Percentiles rank a stretch among this genome's conserved stretches.
phyloP scores from a whole-genome alignment of 331 rosid genomes.

The Acacia concinna region DNA sequence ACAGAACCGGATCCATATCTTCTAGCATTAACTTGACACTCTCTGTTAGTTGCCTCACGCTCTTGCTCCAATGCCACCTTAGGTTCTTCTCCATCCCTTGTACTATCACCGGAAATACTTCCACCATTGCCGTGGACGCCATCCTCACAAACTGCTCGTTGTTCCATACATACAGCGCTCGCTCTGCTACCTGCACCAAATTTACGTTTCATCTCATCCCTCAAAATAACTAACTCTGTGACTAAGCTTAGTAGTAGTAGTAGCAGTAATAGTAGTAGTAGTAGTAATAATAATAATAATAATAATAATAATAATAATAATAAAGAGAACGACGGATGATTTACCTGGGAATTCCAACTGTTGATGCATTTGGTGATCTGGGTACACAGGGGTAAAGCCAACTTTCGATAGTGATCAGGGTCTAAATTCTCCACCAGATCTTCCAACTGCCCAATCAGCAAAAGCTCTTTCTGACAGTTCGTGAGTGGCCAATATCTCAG shows the following conservation, averaged over 20 bases:
- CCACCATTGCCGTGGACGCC: constrained; percentile 57
- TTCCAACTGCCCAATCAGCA: constrained; percentile 78
- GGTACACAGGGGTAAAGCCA: constrained; percentile 69
- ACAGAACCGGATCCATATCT: constrained; percentile 72
- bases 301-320: background rate
- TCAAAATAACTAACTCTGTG: background rate
- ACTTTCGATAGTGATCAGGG: constrained; percentile 64
- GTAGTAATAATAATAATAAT: background rate
- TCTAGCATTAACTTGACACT: constrained; percentile 66
- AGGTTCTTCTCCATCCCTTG: constrained; percentile 76
- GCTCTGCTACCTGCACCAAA: constrained; percentile 68
- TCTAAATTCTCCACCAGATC: constrained; percentile 76
- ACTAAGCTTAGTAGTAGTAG: background rate
- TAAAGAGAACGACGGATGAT: background rate
- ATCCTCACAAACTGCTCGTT: constrained; percentile 79
- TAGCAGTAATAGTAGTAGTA: background rate
- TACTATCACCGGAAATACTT: constrained; percentile 68
- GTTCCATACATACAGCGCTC: constrained; percentile 85
- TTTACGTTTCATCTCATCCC: background rate
- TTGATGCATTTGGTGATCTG: constrained; percentile 67
- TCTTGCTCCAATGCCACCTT: constrained; percentile 79
- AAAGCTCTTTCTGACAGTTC: constrained; percentile 75
- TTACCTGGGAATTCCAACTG: constrained; percentile 88
- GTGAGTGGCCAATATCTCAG: constrained; percentile 82
- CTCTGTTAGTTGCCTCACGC: constrained; percentile 59